A percentile compares a stretch with the other conserved stretches of the same genome.
phyloP scores from a whole-genome alignment of 768 basidiomycete genomes.

The Leccinum truebloodii region DNA sequence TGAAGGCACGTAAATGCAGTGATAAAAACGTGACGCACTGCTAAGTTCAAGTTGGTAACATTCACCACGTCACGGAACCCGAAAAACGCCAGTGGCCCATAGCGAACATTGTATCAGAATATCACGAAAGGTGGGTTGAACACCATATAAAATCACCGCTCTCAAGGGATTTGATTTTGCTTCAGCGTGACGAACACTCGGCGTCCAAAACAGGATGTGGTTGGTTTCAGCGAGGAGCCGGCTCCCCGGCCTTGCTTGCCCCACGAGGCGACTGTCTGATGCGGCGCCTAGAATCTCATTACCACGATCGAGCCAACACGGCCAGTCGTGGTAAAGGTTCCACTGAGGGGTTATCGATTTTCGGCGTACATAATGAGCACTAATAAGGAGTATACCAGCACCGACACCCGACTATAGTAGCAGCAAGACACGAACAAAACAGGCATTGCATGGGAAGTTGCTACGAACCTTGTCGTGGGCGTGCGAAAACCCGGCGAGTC shows the following conservation, averaged over 20 bases:
- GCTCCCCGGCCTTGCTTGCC: conserved; percentile 13
- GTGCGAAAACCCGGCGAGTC: too few relatives aligned
- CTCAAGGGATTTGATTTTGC: background rate
- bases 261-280: conserved; percentile 21
- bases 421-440: too few relatives aligned
- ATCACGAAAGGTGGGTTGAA: background rate
- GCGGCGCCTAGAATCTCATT: too few relatives aligned
- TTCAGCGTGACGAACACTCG: background rate
- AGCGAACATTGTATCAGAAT: background rate
- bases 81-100: background rate
- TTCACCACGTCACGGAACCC: background rate
- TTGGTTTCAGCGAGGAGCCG: background rate
- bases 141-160: background rate
- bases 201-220: background rate
- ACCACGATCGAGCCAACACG: background rate
- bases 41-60: background rate
- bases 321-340: background rate
- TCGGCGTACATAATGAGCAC: too few relatives aligned
- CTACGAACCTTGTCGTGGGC: too few relatives aligned
- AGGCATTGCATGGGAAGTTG: too few relatives aligned
- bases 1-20: background rate
- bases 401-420: too few relatives aligned
- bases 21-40: background rate
- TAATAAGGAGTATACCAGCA: too few relatives aligned
- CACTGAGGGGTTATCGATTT: too few relatives aligned